Evolutionary conservation across 2,329 filamentous ascomycete genomes (phyloP).

Genomic region (Didymella arachidicola): DNA sequence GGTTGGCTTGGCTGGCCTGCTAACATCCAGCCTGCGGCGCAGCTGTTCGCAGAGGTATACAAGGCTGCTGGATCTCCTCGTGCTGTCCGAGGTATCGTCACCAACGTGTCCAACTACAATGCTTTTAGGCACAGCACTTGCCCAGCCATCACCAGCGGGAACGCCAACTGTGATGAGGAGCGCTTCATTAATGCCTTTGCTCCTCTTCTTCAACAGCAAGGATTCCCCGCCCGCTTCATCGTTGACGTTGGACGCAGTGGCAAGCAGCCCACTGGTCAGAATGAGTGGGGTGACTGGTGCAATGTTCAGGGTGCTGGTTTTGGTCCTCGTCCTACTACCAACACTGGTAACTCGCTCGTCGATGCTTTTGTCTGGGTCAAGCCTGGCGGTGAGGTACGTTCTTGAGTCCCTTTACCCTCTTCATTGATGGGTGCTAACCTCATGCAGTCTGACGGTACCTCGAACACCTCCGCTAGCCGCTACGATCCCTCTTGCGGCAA

Average conservation of each 20-base stretch:
- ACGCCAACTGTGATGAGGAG: conserved; percentile 63
- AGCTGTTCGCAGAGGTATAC: conserved; percentile 59
- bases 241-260: conserved; percentile 65
- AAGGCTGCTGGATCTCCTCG: conserved; percentile 57
- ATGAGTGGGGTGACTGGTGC: conserved; percentile 72
- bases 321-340: conserved; percentile 68
- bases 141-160: conserved; percentile 55
- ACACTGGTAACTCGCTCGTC: conserved; percentile 65
- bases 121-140: conserved; percentile 58
- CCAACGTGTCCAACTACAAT: conserved; percentile 68
- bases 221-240: conserved; percentile 64
- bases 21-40: conserved; percentile 62
- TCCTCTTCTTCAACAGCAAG: conserved; percentile 56
- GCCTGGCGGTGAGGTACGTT: conserved; percentile 62
- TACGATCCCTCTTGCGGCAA: conserved; percentile 66
- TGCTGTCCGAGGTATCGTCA: conserved; percentile 61
- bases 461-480: conserved; percentile 52
- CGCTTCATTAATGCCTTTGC: conserved; percentile 61
- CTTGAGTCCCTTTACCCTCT: not conserved
- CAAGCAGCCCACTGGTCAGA: conserved; percentile 65
- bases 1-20: conserved; percentile 71
- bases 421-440: conserved; percentile 1
- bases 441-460: conserved; percentile 55
- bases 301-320: conserved; percentile 71
- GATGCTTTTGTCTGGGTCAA: conserved; percentile 77